Percentiles rank a stretch among this genome's conserved stretches.
Conservation (phyloP, 805 yeast species). For the Yamadazyma insecticola region DNA sequence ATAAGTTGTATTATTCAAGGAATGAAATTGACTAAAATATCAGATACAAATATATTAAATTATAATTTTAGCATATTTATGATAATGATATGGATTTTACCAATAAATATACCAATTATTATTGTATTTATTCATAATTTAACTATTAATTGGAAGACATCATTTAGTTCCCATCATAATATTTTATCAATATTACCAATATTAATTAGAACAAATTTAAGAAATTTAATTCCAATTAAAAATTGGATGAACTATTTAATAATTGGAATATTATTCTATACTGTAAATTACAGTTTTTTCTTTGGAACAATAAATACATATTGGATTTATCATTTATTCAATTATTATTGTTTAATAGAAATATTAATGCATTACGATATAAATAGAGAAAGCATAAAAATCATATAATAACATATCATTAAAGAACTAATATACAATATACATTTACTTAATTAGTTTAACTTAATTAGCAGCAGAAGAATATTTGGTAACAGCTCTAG, state of each 20-base stretch:
- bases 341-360: conserved; percentile 57
- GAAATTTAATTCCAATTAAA: conserved; percentile 4
- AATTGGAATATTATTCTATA: conserved; percentile 19
- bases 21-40: conserved; percentile 41
- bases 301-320: conserved; percentile 81
- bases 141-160: conserved; percentile 73
- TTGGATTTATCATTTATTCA: conserved; percentile 77
- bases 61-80: conserved; percentile 61
- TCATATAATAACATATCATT: conserved; percentile 1
- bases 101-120: conserved; percentile 72
- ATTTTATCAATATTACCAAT: conserved; percentile 73
- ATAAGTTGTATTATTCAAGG: conserved; percentile 57
- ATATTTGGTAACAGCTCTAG: conserved; percentile 96
- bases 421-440: conserved; percentile 1
- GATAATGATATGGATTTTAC: conserved; percentile 72
- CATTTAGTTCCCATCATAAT: conserved; percentile 85
- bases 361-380: no score
- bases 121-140: conserved; percentile 80
- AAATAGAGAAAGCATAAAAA: no score
- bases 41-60: conserved; percentile 37
- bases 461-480: conserved; percentile 55
- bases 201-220: conserved; percentile 24
- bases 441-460: no score
- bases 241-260: conserved; percentile 5
- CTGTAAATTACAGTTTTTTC: conserved; percentile 53